A percentile compares a stretch with the other conserved stretches of the same genome.
phyloP scores from a whole-genome alignment of 1,139 yeast genomes.

The Pichia sp. region DNA sequence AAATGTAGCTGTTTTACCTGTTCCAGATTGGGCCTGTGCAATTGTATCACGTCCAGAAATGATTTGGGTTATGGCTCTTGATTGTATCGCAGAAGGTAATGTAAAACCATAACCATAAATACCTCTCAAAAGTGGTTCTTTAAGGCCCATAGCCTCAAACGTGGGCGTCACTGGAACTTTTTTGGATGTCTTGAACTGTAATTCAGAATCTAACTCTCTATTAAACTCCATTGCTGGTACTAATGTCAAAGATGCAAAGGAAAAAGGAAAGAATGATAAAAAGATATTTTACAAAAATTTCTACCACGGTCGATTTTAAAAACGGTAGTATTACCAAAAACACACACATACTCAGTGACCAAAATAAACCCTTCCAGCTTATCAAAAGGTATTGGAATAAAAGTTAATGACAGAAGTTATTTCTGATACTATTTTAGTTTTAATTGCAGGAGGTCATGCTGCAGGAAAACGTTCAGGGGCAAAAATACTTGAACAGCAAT shows the following conservation, averaged over 20 bases:
- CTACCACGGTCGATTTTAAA: too few relatives aligned
- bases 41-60: slow-evolving; percentile 86
- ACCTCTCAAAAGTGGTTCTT: slow-evolving; percentile 54
- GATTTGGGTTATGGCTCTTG: slow-evolving; percentile 88
- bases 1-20: slow-evolving; percentile 97
- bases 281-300: too few relatives aligned
- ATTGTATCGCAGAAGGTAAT: slow-evolving; percentile 91
- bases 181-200: slow-evolving; percentile 56
- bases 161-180: slow-evolving; percentile 56
- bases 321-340: too few relatives aligned
- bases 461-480: slow-evolving; percentile 26
- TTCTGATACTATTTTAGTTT: slow-evolving; percentile 17
- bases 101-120: slow-evolving; percentile 90
- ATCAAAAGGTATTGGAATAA: too few relatives aligned
- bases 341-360: too few relatives aligned
- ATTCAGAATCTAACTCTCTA: slow-evolving; percentile 47
- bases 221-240: slow-evolving; percentile 41
- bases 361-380: too few relatives aligned
- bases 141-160: slow-evolving; percentile 73
- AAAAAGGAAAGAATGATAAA: background rate
- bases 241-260: background rate
- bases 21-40: slow-evolving; percentile 98
- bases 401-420: too few relatives aligned
- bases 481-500: slow-evolving; percentile 13
- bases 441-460: slow-evolving; percentile 29